Percentiles rank a stretch among this genome's conserved stretches.
These are phyloP conservation scores for Penicillium sclerotigenum DNA, from an alignment of 2,329 filamentous ascomycete genomes.

Conservation along the genomic window DNA sequence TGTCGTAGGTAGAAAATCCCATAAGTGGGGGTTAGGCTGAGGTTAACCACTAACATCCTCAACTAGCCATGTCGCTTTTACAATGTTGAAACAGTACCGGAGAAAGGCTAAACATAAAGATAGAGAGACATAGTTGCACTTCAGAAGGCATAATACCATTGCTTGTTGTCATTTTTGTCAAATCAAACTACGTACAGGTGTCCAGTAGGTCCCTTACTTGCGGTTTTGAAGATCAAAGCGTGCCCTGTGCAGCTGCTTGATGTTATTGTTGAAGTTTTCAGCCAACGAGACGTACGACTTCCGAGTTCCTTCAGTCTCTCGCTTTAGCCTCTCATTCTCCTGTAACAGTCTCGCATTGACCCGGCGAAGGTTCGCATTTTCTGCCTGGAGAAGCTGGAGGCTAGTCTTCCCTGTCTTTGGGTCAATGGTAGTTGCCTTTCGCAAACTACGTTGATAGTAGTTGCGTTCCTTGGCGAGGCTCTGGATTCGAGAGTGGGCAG, in stretches of 20 bases:
- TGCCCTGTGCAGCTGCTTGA: background rate
- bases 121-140: no score
- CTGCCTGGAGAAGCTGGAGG: slow-evolving; percentile 15
- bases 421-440: slow-evolving; percentile 25
- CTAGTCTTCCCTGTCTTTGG: slow-evolving; percentile 28
- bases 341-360: background rate
- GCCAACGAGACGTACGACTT: background rate
- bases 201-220: background rate
- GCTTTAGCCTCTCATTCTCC: background rate
- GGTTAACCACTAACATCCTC: no score
- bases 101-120: no score
- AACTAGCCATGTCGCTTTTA: no score
- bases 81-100: no score
- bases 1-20: no score
- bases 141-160: no score
- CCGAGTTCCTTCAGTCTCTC: background rate
- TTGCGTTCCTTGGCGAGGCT: slow-evolving; percentile 30
- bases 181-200: background rate
- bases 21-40: no score
- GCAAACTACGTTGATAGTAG: slow-evolving; percentile 26
- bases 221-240: background rate
- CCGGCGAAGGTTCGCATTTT: slow-evolving; percentile 1
- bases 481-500: background rate
- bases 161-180: background rate
- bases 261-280: background rate